Conservation (phyloP, 108 stramenopile species). For the Discostella stelligeroides region DNA sequence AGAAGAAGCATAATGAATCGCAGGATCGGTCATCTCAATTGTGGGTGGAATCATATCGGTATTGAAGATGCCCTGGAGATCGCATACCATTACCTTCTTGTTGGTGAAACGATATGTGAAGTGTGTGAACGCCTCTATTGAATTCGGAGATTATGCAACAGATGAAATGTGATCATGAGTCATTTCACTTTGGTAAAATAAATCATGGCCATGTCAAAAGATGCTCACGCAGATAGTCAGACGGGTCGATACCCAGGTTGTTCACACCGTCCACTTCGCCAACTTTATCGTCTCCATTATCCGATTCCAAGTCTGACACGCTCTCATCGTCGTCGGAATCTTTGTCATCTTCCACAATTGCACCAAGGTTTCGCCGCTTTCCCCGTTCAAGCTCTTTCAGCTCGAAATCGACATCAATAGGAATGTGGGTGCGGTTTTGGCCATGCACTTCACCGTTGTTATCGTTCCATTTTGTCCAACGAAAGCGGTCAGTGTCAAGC, state of each 20-base stretch:
- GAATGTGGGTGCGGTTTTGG: constrained; percentile 14
- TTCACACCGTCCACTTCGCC: background rate
- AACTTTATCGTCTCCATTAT: background rate
- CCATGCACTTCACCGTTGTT: constrained; percentile 52
- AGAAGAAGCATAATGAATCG: constrained; percentile 54
- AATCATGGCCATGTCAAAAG: background rate
- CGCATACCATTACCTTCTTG: constrained; percentile 54
- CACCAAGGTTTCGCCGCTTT: constrained; percentile 9
- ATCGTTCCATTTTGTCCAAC: constrained; percentile 67
- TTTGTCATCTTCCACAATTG: constrained; percentile 44
- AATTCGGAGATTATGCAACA: background rate
- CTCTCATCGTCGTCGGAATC: constrained; percentile 49
- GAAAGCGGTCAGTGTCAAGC: constrained; percentile 51
- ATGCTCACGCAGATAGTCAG: constrained; percentile 53
- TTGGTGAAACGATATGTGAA: constrained; percentile 59
- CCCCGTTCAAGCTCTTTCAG: constrained; percentile 26
- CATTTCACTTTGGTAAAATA: background rate
- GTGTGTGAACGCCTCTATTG: constrained; percentile 48
- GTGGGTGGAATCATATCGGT: constrained; percentile 55
- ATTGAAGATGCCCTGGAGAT: constrained; percentile 66
- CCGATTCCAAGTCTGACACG: constrained; percentile 34
- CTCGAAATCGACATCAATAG: constrained; percentile 49
- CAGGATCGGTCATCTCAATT: constrained; percentile 70
- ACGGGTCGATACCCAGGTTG: constrained; percentile 27
- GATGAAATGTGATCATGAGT: background rate